Conservation (phyloP, 495 filamentous ascomycete species). For the Penicillium odoratum region DNA sequence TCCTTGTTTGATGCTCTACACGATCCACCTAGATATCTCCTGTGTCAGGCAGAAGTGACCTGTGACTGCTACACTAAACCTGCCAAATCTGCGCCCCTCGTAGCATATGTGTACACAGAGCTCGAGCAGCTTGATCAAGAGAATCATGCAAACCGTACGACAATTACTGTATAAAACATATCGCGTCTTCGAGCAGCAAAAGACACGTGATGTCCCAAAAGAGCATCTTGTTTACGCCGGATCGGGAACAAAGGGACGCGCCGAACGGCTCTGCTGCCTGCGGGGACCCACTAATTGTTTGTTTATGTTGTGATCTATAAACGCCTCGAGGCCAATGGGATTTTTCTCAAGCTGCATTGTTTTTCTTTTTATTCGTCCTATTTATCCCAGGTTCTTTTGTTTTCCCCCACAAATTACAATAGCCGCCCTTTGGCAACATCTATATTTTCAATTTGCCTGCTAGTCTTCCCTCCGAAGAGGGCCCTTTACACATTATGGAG, state of each 20-base stretch:
- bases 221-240: slow-evolving; percentile 30
- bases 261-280: slow-evolving; percentile 21
- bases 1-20: no score
- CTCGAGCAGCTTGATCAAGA: no score
- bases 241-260: slow-evolving; percentile 20
- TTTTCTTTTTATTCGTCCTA: slow-evolving; percentile 12
- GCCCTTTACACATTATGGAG: slow-evolving; percentile 21
- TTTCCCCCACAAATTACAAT: neutral
- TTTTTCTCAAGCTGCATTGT: slow-evolving; percentile 5
- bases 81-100: no score
- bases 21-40: no score
- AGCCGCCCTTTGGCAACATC: neutral
- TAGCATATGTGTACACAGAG: no score
- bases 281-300: slow-evolving; percentile 28
- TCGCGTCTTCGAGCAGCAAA: neutral
- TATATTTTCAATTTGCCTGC: slow-evolving; percentile 1
- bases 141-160: no score
- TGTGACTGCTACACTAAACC: no score
- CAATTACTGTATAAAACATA: neutral
- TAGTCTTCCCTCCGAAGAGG: neutral
- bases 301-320: slow-evolving; percentile 34
- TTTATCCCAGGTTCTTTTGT: neutral
- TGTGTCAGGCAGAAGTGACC: no score
- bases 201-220: slow-evolving; percentile 17
- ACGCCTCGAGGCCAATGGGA: slow-evolving; percentile 17